Base-by-base conservation (phyloP, 495 filamentous ascomycete species). In the Penicillium subrubescens region DNA sequence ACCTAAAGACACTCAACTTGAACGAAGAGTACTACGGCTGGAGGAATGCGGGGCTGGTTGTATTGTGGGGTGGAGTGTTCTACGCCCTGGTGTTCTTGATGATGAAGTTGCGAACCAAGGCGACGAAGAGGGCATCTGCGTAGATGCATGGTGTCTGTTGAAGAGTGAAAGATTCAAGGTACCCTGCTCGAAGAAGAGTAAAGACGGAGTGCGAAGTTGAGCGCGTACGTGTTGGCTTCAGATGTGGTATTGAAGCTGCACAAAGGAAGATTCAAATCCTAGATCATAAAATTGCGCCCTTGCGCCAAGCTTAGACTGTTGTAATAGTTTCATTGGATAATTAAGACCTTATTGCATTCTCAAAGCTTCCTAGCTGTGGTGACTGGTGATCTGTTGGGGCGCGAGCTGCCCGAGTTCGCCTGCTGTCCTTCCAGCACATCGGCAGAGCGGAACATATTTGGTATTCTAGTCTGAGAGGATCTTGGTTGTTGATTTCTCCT, bases 51-150 rank as follows among this genome's bases (percentile, higher is more conserved):
- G 80, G 27, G 3, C 75, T 83, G n/a, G 73, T 80, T 23, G 76
- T 74, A 1, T 81, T 65, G 72, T 68, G 14, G 53, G 81, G 57
- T 19, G 8, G 34, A 75, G 74, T 31, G 71, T 72, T 58, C 29
- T 83, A 82, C 61, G 73, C 73, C 5, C 60, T 82, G 52, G 81
- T 84, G 3, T 84, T 78, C 58, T 58, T 71, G 60, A 70, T 81
- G 59, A 83, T 83, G 25, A 27, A 27, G 25, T 27, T 27, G 25
- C 25, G 25, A 27, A 27, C 25, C 25, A 27, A 27, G 25, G 81
- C 67, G 39, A 69, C 71, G 53, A 79, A 76, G 70, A 77, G 60
- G 58, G 76, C 74, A 17, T 41, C 37, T 41, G 37, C 37, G 37
- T 41, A 41, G 37, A 41, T 12, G 37, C 11, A 41, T 41, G 14